Evolutionary conservation across 768 basidiomycete genomes (phyloP), one percentile per base, ranked within the genome.

Genomic region (Trametes cubensis): DNA sequence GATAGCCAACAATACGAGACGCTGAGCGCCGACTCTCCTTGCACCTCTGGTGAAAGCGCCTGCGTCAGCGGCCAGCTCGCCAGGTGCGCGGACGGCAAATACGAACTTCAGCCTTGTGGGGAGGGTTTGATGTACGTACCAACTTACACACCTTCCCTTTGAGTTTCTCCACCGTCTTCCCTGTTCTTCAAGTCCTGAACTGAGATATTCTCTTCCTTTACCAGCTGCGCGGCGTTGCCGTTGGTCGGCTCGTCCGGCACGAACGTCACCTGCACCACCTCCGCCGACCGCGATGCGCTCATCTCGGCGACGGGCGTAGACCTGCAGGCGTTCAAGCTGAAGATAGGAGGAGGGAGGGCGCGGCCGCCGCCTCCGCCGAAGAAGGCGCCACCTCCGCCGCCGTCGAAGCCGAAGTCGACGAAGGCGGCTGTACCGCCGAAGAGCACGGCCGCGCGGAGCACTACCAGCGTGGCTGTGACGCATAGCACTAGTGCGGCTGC

Each of bases 1-100:
- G 34, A 14, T 58, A 70, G 68, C 61, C 41, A 54, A 13, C 72
- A 83, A 65, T 87, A 86, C 70, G 73, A 77, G 7, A 70, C 68
- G 8, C 78, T 88, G 26, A 79, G 74, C 21, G 67, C 77, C 4
- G 54, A 46, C 59, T 82, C 85, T 28, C 7, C 78, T 10, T 87
- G 86, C 74, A 78, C 73, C 47, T 66, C 59, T 2, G 70, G 28
- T 7, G 28, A 28, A 7, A 28, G 77, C 44, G 83, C 84, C 8
- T 88, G 86, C 66, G 71, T 85, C 7, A 70, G 74, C 57, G 69
- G 70, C n/a, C 67, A 73, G 41, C 82, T 87, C 62, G 85, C 85
- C 1, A 83, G 82, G 63, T 87, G 86, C 67, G 82, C 81, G 8
- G 72, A 70, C 26, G 83, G 82, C 51, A 57, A 67, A 44, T 79